Evolutionary conservation across 768 basidiomycete genomes (phyloP).

Genomic region (Rhizopogon vulgaris): DNA sequence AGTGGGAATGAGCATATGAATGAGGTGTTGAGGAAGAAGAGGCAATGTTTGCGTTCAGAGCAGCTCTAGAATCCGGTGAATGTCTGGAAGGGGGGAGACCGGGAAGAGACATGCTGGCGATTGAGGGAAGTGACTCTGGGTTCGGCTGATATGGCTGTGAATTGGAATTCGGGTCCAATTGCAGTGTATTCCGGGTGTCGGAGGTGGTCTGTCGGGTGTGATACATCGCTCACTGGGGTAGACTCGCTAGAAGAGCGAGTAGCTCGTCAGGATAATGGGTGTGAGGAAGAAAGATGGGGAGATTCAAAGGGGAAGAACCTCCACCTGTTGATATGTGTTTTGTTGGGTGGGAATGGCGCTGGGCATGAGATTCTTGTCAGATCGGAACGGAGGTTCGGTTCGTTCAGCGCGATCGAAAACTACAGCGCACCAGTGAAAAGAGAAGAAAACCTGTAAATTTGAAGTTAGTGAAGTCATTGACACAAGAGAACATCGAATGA

Average conservation of each 20-base stretch:
- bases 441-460: not conserved
- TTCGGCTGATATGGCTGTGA: not conserved
- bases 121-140: constrained; percentile 7
- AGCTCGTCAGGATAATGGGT: not conserved
- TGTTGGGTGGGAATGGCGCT: constrained; percentile 11
- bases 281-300: constrained; percentile 1
- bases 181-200: constrained; percentile 3
- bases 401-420: constrained; percentile 5
- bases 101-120: constrained; percentile 17
- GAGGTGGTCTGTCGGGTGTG: constrained; percentile 9
- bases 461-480: not conserved
- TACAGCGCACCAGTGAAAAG: not conserved
- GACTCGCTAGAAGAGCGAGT: not conserved
- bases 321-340: constrained; percentile 15
- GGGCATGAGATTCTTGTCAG: constrained; percentile 4
- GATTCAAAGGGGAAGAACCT: constrained; percentile 1
- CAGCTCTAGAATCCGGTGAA: constrained; percentile 2
- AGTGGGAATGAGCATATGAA: constrained; percentile 6
- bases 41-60: not conserved
- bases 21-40: constrained; percentile 1
- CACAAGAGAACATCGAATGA: not conserved
- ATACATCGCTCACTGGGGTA: constrained; percentile 6
- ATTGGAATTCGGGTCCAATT: not conserved
- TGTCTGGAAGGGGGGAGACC: constrained; percentile 2
- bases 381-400: constrained; percentile 3